phyloP scores from a whole-genome alignment of 2,329 filamentous ascomycete species.

The Polychaeton citri region DNA sequence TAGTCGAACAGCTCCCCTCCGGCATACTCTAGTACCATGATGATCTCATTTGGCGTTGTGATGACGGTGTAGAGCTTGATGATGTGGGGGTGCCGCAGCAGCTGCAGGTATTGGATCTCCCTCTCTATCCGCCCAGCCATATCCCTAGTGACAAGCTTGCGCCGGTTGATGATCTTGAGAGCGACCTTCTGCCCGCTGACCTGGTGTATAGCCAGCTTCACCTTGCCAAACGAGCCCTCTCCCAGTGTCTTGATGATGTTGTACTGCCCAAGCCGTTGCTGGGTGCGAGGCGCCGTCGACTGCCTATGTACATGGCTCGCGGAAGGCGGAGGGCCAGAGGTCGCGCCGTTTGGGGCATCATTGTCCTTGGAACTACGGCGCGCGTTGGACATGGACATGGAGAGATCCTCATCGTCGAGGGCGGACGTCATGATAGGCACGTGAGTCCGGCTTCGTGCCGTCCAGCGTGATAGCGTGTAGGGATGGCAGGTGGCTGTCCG shows the following conservation, averaged over 20 bases:
- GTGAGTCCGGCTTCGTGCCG: not conserved
- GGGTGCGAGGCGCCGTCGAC: constrained; percentile 20
- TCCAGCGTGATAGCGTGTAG: not conserved
- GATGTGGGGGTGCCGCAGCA: constrained; percentile 92
- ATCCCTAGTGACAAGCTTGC: constrained; percentile 90
- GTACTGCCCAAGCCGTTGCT: constrained; percentile 70
- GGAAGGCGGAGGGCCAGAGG: constrained; percentile 21
- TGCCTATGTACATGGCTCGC: constrained; percentile 15
- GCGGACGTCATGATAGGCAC: constrained; percentile 21
- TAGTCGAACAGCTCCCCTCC: constrained; percentile 96
- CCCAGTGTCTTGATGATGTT: constrained; percentile 80
- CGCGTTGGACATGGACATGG: constrained; percentile 22
- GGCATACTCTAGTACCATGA: constrained; percentile 98
- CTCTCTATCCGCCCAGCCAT: constrained; percentile 97
- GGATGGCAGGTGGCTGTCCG: no score
- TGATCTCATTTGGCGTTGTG: constrained; percentile 84
- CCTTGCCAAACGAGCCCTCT: constrained; percentile 96
- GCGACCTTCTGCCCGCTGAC: constrained; percentile 91
- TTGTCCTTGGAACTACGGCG: constrained; percentile 16
- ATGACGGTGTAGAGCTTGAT: constrained; percentile 99
- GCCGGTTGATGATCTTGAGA: constrained; percentile 91
- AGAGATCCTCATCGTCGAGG: constrained; percentile 28
- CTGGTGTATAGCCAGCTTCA: constrained; percentile 89
- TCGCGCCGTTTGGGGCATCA: constrained; percentile 27
- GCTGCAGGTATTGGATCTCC: constrained; percentile 94